phyloP scores from a whole-genome alignment of 345 rosid genomes.

The Boechera retrofracta region DNA sequence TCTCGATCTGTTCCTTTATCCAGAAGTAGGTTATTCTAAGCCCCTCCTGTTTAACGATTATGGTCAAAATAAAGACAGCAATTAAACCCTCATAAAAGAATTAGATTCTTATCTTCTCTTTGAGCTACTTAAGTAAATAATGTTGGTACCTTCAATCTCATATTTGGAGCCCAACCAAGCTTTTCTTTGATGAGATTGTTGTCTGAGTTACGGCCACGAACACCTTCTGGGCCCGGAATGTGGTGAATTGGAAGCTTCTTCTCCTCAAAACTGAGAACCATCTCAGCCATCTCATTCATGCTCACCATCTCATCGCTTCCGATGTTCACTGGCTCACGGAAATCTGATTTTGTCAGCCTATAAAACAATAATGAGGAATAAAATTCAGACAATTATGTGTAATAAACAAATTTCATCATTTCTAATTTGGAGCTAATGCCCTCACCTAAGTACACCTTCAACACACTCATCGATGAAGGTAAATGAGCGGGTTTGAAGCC shows the following conservation, averaged over 20 bases:
- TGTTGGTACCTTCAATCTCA: constrained; percentile 81
- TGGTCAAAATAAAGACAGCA: constrained; percentile 10
- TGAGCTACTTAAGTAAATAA: too few species aligned
- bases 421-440: not conserved
- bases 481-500: constrained; percentile 94
- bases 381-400: not conserved
- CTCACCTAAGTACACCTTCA: constrained; percentile 95
- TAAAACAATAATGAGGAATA: not conserved
- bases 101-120: too few species aligned
- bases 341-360: constrained; percentile 96
- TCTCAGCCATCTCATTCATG: constrained; percentile 99
- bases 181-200: constrained; percentile 94
- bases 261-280: constrained; percentile 86
- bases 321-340: constrained; percentile 97
- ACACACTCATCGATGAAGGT: constrained; percentile 99
- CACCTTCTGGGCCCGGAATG: constrained; percentile 99
- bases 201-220: constrained; percentile 98
- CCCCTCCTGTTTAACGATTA: constrained; percentile 66
- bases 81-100: not conserved
- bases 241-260: constrained; percentile 91
- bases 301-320: constrained; percentile 99
- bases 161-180: constrained; percentile 99
- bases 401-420: not conserved
- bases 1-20: constrained; percentile 95
- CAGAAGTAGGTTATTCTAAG: constrained; percentile 92